A percentile compares a stretch with the other conserved stretches of the same genome.
These are phyloP conservation scores for Trichoderma sp. DNA, from an alignment of 2,329 filamentous ascomycete genomes.

Conservation along the genomic window DNA sequence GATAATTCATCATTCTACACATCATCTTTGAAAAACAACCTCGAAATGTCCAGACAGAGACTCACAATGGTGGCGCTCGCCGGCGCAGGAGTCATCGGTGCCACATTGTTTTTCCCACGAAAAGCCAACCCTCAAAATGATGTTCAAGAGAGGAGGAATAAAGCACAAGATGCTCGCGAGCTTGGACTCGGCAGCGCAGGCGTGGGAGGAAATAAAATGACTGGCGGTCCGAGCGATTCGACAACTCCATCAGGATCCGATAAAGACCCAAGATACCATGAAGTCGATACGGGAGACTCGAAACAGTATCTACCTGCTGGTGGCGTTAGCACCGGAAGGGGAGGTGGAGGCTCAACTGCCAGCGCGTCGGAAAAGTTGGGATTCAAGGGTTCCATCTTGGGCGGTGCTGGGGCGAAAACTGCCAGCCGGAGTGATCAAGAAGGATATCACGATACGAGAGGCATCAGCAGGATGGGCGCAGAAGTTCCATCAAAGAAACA, in stretches of 20 bases:
- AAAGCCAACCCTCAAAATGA: not conserved
- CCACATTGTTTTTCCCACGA: not conserved
- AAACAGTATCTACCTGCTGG: not conserved
- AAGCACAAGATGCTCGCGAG: conserved; percentile 36
- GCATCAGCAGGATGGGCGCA: conserved; percentile 3
- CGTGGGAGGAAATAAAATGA: not conserved
- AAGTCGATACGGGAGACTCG: not conserved
- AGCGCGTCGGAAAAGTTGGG: not conserved
- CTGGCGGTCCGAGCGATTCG: conserved; percentile 20
- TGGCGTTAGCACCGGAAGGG: not conserved
- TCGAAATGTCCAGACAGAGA: conserved; percentile 33
- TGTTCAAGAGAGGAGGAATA: conserved; percentile 4
- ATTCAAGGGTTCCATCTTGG: not conserved
- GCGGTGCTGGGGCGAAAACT: not conserved
- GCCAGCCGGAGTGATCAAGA: not conserved
- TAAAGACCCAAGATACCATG: not conserved
- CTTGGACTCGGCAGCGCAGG: conserved; percentile 38
- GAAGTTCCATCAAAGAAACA: conserved; percentile 1
- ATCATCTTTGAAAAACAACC: conserved; percentile 34
- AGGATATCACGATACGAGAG: not conserved
- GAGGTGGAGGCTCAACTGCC: not conserved
- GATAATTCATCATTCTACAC: not conserved
- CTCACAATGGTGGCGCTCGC: not conserved
- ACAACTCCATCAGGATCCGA: conserved; percentile 25
- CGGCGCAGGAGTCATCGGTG: not conserved